A percentile compares a stretch with the other conserved stretches of the same genome.
Evolutionary conservation across 768 basidiomycete genomes (phyloP).

Genomic region (Leucosporidium yakuticum): DNA sequence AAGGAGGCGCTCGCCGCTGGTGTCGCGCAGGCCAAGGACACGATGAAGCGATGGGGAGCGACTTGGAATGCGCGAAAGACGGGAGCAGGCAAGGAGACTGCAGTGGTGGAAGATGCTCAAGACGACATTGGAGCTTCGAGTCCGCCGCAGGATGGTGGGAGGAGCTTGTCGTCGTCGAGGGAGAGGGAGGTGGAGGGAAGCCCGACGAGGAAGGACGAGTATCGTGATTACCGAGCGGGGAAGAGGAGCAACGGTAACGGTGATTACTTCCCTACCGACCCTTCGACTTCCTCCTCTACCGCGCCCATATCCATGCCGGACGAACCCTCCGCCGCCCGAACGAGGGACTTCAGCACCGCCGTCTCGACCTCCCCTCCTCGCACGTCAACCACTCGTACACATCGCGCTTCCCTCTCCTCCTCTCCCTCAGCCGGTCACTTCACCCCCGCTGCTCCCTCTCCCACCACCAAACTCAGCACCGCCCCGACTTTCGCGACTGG

Average conservation of each 20-base stretch:
- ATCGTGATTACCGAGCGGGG: neutral
- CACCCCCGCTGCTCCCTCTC: constrained; percentile 55
- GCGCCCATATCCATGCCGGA: neutral
- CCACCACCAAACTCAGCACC: constrained; percentile 80
- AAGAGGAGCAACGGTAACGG: neutral
- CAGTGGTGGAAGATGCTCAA: neutral
- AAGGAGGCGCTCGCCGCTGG: constrained; percentile 79
- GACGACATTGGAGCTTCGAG: neutral
- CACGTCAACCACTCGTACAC: neutral
- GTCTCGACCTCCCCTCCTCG: no score
- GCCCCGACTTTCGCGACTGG: constrained; percentile 82
- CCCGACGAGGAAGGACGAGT: neutral
- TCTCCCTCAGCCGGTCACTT: constrained; percentile 58
- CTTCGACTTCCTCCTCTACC: neutral
- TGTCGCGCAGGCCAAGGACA: constrained; percentile 61
- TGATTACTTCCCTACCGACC: neutral
- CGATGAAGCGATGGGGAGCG: constrained; percentile 86
- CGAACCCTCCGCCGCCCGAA: neutral
- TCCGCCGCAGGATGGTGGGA: neutral
- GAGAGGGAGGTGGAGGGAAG: neutral
- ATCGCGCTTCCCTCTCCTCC: constrained; percentile 57
- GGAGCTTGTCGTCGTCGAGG: neutral
- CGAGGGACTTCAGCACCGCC: neutral
- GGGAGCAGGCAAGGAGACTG: constrained; percentile 12
- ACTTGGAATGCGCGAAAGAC: constrained; percentile 56